phyloP scores from a whole-genome alignment of 106 monocot genomes.

The Allium cepa region DNA sequence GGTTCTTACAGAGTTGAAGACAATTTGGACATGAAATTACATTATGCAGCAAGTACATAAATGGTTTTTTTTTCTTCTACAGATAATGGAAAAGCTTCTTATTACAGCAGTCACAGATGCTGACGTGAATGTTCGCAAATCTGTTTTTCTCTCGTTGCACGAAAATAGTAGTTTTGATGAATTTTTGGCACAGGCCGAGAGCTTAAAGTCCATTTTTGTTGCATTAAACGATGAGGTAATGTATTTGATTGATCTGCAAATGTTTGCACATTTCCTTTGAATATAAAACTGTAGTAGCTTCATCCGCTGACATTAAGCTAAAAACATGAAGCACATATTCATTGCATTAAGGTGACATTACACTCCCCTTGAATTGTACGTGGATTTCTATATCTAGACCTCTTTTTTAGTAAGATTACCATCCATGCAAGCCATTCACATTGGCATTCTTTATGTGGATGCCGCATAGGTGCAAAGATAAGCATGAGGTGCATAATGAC shows the following conservation, averaged over 20 bases:
- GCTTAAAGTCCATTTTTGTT: conserved; percentile 86
- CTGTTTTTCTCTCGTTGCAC: conserved; percentile 67
- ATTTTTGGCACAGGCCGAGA: conserved; percentile 86
- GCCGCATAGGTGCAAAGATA: no score
- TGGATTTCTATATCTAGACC: no score
- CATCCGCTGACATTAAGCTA: no score
- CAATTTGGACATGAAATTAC: no score
- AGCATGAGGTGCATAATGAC: no score
- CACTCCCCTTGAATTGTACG: no score
- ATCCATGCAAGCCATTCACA: no score
- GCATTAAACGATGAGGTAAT: conserved; percentile 93
- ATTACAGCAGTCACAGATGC: conserved; percentile 92
- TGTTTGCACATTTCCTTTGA: background rate
- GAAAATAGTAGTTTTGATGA: conserved; percentile 76
- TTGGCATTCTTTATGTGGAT: no score
- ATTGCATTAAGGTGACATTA: no score
- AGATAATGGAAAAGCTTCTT: conserved; percentile 93
- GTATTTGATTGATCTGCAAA: conserved; percentile 1
- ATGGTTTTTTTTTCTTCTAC: conserved; percentile 17
- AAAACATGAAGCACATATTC: no score
- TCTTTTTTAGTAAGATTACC: no score
- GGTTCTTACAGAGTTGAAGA: no score
- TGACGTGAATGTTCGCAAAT: conserved; percentile 77
- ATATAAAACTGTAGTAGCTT: background rate
- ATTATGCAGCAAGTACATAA: background rate